Evolutionary conservation across 345 rosid genomes (phyloP).

Genomic region (Rubroshorea leprosula): DNA sequence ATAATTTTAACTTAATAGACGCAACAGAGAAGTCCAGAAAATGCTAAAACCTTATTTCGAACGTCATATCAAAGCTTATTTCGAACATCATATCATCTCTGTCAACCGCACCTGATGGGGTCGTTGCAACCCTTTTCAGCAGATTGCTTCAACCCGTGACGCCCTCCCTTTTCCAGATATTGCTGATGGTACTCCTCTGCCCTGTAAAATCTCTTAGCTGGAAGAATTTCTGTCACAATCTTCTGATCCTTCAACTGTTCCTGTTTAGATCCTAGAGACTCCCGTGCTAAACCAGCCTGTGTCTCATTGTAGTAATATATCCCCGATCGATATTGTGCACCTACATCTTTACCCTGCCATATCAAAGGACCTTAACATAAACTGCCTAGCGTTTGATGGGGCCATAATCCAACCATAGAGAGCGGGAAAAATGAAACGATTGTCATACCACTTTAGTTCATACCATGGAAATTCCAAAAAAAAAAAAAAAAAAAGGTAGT

Average conservation of each 20-base stretch:
- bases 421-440: not conserved
- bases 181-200: slow-evolving; percentile 96
- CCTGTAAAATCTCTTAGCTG: slow-evolving; percentile 84
- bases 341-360: slow-evolving; percentile 84
- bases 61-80: no score
- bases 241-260: slow-evolving; percentile 53
- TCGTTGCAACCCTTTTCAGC: slow-evolving; percentile 79
- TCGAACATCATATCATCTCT: no score
- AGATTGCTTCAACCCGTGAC: slow-evolving; percentile 72
- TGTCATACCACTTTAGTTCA: no score
- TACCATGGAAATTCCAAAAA: no score
- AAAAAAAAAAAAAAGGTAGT: no score
- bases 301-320: slow-evolving; percentile 61
- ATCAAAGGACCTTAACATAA: not conserved
- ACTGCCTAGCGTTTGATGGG: not conserved
- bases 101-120: slow-evolving; percentile 86
- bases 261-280: slow-evolving; percentile 56
- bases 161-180: slow-evolving; percentile 87
- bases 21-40: no score
- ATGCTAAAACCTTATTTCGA: no score
- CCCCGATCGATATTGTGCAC: slow-evolving; percentile 89
- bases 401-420: no score
- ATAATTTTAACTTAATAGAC: no score
- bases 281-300: slow-evolving; percentile 71
- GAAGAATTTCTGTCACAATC: slow-evolving; percentile 76